Conservation (phyloP, 208 protist genomes). For the Acanthamoeba healyi region DNA sequence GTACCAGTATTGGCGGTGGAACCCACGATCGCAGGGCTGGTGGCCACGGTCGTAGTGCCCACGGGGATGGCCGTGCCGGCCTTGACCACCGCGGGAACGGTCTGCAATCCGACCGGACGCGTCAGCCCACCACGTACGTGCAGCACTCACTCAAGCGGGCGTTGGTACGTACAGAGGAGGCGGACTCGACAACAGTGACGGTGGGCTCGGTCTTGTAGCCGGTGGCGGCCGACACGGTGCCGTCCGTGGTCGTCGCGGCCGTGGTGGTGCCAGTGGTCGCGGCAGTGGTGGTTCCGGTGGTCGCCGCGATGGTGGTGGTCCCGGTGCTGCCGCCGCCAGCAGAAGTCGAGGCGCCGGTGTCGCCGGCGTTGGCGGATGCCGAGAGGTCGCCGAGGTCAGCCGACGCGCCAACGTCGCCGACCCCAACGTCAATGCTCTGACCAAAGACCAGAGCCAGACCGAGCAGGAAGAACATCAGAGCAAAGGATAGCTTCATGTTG, state of each 20-base stretch:
- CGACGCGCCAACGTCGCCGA: background rate
- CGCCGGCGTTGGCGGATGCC: background rate
- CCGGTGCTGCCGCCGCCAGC: background rate
- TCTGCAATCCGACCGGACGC: background rate
- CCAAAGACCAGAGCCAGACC: background rate
- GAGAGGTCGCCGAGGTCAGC: background rate
- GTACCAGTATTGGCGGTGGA: no score
- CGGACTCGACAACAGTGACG: background rate
- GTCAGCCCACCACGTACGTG: no score
- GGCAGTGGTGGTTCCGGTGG: background rate
- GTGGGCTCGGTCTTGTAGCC: background rate
- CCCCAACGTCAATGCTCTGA: background rate
- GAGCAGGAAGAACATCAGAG: background rate
- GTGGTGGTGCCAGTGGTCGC: no score
- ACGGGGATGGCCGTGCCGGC: background rate
- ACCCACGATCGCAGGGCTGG: no score
- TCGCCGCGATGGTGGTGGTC: background rate
- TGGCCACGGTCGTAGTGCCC: no score
- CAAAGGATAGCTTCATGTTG: background rate
- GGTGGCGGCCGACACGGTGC: background rate
- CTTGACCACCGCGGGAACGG: background rate
- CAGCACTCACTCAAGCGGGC: no score
- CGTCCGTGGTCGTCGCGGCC: background rate
- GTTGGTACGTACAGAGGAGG: background rate
- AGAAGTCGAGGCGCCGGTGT: background rate